A percentile compares a stretch with the other conserved stretches of the same genome.
Evolutionary conservation across 192 early-diverging fungal genomes (phyloP).

Genomic region (Podila horticola): DNA sequence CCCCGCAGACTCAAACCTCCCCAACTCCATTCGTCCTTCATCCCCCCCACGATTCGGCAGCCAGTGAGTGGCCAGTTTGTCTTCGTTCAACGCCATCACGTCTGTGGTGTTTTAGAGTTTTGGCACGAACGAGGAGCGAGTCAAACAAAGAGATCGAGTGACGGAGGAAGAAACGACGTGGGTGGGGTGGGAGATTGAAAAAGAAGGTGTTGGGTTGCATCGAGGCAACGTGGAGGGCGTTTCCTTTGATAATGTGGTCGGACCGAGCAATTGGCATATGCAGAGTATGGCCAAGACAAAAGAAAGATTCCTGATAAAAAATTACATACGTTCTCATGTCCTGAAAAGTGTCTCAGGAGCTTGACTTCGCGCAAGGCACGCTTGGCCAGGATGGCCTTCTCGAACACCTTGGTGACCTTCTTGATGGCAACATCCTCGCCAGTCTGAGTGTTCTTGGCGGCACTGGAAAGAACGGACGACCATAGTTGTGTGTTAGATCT

Average conservation of each 20-base stretch:
- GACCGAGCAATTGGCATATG: neutral
- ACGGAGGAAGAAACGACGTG: neutral
- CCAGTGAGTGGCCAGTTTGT: too few species aligned
- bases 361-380: constrained; percentile 95
- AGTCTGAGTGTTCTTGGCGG: constrained; percentile 84
- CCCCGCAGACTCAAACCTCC: too few species aligned
- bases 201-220: neutral
- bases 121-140: too few species aligned
- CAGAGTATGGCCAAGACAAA: neutral
- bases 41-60: neutral
- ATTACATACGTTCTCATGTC: constrained; percentile 85
- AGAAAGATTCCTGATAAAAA: neutral
- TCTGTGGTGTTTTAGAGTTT: too few species aligned
- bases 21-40: neutral
- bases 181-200: neutral
- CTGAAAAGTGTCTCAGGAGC: constrained; percentile 93
- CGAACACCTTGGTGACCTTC: constrained; percentile 77
- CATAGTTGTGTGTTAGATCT: neutral
- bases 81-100: too few species aligned
- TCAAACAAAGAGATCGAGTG: too few species aligned
- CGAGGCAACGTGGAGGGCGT: too few species aligned
- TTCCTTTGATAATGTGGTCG: too few species aligned
- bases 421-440: constrained; percentile 94
- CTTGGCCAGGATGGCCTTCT: constrained; percentile 92
- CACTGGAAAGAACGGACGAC: constrained; percentile 56